Evolutionary conservation across 139 green algal genomes (phyloP).

Genomic region (Chlamydomonas sphaeroides): DNA sequence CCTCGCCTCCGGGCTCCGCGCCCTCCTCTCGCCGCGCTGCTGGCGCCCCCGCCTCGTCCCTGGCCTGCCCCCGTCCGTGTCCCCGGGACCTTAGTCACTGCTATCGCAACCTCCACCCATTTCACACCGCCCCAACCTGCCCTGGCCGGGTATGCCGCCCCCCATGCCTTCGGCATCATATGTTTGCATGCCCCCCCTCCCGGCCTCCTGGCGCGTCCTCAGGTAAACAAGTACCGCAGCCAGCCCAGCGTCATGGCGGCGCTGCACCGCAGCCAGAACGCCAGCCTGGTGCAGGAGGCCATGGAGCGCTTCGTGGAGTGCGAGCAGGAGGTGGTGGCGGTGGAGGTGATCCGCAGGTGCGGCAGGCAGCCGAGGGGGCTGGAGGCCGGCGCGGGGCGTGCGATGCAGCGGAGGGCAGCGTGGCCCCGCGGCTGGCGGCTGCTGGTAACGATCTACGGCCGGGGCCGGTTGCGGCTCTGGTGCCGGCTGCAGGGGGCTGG

Average conservation of each 20-base stretch:
- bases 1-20: too few species aligned
- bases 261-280: slow-evolving; percentile 46
- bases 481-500: background rate
- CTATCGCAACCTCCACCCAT: too few species aligned
- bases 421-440: background rate
- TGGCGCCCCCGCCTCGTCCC: too few species aligned
- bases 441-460: background rate
- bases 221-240: slow-evolving; percentile 46
- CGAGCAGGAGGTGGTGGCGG: slow-evolving; percentile 42
- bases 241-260: slow-evolving; percentile 49
- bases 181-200: background rate
- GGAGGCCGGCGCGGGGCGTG: background rate
- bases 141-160: too few species aligned
- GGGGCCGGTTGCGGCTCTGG: background rate
- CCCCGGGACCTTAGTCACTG: too few species aligned
- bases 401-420: background rate
- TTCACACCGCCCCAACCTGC: too few species aligned
- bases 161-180: too few species aligned
- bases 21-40: too few species aligned
- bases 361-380: background rate
- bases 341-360: slow-evolving; percentile 36
- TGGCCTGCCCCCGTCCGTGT: too few species aligned
- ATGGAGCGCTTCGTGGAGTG: slow-evolving; percentile 54
- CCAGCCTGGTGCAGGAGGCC: slow-evolving; percentile 48
- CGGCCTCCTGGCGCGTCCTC: background rate